Evolutionary conservation across 2,329 filamentous ascomycete species (phyloP).

Genomic region (Xylaria hypoxylon): DNA sequence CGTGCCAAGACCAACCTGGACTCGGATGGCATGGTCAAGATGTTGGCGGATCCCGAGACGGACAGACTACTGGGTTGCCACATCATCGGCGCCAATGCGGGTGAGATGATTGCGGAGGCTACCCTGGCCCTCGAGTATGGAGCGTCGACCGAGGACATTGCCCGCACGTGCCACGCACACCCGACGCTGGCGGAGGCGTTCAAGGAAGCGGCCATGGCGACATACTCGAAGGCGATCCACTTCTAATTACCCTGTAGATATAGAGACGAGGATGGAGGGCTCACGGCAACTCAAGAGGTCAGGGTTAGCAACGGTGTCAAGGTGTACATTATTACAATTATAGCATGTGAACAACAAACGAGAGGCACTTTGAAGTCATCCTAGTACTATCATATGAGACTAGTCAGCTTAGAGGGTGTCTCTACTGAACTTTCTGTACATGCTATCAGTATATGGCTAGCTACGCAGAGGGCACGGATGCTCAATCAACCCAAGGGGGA

Average conservation of each 20-base stretch:
- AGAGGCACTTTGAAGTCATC: constrained; percentile 26
- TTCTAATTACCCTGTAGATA: constrained; percentile 67
- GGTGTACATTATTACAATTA: constrained; percentile 53
- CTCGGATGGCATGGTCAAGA: constrained; percentile 95
- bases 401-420: background rate
- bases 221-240: constrained; percentile 95
- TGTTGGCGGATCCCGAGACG: constrained; percentile 94
- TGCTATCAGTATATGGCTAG: background rate
- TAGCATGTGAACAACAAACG: constrained; percentile 46
- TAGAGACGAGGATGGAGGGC: constrained; percentile 42
- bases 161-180: constrained; percentile 94
- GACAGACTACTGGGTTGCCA: constrained; percentile 95
- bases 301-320: constrained; percentile 50
- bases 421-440: background rate
- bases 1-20: constrained; percentile 99
- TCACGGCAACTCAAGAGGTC: constrained; percentile 35
- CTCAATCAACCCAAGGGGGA: background rate
- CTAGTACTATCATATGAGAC: constrained; percentile 8
- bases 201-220: constrained; percentile 99
- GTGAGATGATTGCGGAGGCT: constrained; percentile 99
- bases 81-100: constrained; percentile 95
- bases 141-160: constrained; percentile 93
- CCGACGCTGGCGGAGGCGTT: constrained; percentile 96
- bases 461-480: background rate
- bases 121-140: constrained; percentile 96